Evolutionary conservation across 179 eudicot genomes (phyloP).

Genomic region (Gypsophila paniculata): DNA sequence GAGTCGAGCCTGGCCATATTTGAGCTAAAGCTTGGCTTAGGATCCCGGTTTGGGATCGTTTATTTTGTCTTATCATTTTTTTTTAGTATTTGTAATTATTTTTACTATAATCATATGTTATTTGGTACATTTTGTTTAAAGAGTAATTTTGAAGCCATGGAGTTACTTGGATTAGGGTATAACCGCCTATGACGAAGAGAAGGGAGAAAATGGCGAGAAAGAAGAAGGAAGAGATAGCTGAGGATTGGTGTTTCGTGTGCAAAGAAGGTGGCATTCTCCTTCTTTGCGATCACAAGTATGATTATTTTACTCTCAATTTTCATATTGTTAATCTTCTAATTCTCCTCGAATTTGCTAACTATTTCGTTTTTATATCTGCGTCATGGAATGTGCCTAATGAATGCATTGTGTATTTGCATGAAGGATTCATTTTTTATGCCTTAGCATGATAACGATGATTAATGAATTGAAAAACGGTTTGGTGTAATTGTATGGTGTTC

Average conservation of each 20-base stretch:
- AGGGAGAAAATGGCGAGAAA: slow-evolving; percentile 9
- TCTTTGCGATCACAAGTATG: slow-evolving; percentile 27
- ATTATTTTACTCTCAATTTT: neutral
- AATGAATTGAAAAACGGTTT: no score
- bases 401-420: neutral
- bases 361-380: neutral
- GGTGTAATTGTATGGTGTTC: neutral
- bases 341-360: neutral
- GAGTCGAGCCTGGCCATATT: no score
- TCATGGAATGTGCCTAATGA: neutral
- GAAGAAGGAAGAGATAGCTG: slow-evolving; percentile 22
- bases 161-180: neutral
- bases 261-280: slow-evolving; percentile 26
- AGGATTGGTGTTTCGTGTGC: slow-evolving; percentile 28
- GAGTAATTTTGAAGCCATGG: no score
- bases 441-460: neutral
- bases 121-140: no score
- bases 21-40: no score
- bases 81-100: no score
- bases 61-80: no score
- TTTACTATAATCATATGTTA: no score
- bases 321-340: neutral
- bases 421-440: neutral
- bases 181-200: neutral
- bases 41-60: no score